A percentile compares a stretch with the other conserved stretches of the same genome.
Evolutionary conservation across 305 asterid species (phyloP).

Genomic region (Fraxinus velutina): DNA sequence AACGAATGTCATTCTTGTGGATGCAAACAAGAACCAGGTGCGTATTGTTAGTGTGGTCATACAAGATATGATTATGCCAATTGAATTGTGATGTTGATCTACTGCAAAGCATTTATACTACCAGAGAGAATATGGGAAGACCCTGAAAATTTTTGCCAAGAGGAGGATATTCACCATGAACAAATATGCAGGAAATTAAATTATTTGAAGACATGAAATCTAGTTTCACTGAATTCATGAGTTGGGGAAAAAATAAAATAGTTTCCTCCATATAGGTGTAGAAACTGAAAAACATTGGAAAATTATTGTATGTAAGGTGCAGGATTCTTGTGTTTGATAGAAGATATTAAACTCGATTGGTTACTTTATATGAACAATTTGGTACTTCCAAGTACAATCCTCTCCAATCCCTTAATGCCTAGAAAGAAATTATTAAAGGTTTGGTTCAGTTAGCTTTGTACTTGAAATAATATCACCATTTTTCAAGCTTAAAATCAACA

Average conservation of each 20-base stretch:
- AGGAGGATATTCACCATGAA: neutral
- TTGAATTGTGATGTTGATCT: neutral
- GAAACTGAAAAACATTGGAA: neutral
- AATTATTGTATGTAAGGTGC: no score
- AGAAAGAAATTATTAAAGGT: neutral
- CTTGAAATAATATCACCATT: neutral
- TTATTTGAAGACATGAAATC: neutral
- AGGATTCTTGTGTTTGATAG: no score
- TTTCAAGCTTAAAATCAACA: neutral
- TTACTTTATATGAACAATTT: neutral
- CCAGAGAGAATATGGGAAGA: neutral
- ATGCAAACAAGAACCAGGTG: constrained; percentile 90
- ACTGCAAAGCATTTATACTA: neutral
- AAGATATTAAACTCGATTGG: neutral
- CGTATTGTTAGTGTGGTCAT: neutral
- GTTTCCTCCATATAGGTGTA: neutral
- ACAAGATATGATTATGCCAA: neutral
- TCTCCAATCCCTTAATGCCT: neutral
- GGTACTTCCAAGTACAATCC: neutral
- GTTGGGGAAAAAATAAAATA: neutral
- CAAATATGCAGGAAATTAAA: neutral
- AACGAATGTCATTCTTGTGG: constrained; percentile 69
- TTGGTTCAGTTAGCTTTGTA: neutral
- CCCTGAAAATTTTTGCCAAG: neutral
- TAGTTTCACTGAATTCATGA: neutral